Evolutionary conservation across 2,329 filamentous ascomycete species (phyloP), one percentile per base, ranked within the genome.

Genomic region (Colletotrichum nymphaeae): DNA sequence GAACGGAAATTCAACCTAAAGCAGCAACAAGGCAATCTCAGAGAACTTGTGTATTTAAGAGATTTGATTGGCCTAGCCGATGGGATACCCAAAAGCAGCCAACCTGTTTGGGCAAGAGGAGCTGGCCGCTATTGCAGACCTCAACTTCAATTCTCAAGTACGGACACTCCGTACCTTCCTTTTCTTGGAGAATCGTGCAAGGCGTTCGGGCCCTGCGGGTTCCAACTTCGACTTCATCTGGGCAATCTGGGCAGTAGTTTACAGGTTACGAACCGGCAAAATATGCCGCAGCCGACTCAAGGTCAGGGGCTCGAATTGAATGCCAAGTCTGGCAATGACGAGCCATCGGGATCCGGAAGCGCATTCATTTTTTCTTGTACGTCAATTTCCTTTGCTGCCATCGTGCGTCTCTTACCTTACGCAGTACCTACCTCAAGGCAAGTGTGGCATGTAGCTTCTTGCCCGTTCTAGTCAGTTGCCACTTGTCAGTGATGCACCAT

Each of bases 251-350:
- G 37, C 37, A 42, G 37, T 35, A 12, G 11, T 9, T 42, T 42
- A 55, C 35, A 12, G 32, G 2, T 42, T 42, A 55, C 35, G 26
- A 55, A 55, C 56, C 58, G 64, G 69, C 14, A 68, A 46, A 63
- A 69, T 63, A 69, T 55, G 58, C 58, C 58, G 69, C 63, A 63
- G 58, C 42, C 65, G 65, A 69, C 58, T 59, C 65, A 72, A 6
- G 65, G 65, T 52, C 57, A 62, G 46, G 49, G 49, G 57, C 14
- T 16, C 19, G 30, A 62, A 37, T 37, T 46, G 35, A 62, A 19
- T 37, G 19, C 22, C 22, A 60, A 22, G 24, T 30, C 16, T 9
- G 59, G 24, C 22, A 46, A 16, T 63, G 55, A n/a, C 56, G 26
- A 58, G 56, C 28, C n/a, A 16, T 35, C 19, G 11, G 56, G 56